Evolutionary conservation across 768 basidiomycete species (phyloP), one percentile per base, ranked within the genome.

Genomic region (Lyophyllum atratum): DNA sequence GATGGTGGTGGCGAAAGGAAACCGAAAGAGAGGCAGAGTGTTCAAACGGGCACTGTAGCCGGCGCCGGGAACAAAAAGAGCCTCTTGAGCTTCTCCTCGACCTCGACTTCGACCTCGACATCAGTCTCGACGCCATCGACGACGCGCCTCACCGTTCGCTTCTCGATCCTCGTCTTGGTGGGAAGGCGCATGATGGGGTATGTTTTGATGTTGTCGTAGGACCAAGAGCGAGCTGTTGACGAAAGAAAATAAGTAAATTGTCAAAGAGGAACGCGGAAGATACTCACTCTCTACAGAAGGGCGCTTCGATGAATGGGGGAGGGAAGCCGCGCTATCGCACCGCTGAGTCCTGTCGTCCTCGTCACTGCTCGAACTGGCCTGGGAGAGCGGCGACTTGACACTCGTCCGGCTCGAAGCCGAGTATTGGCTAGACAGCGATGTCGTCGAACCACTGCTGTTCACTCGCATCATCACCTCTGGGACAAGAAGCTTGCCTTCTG

Each of bases 181-280:
- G 80, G 83, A 34, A 80, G 72, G 58, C 76, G 74, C 82, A 85
- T 84, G 57, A 84, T 73, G 15, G 85, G 84, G 62, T 90, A 91
- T 3, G 85, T 88, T 66, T 79, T 81, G 59, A 88, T 69, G 60
- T 86, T 86, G 64, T 89, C 87, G 64, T 90, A 90, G 2, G 88
- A 89, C 88, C 87, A 90, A 2, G 89, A 85, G 26, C 86, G 86
- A 12, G 74, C 88, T 89, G 55, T 21, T 40, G 17, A 67, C 31
- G 60, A 66, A 26, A 54, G 10, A 37, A 24, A 21, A 64, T 46
- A 39, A 45, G 14, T 34, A 39, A 43, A 15, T 2, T 15, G 4
- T n/a, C 17, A 29, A 46, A 43, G 44, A 56, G 2, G 14, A 49
- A 45, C 2, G 33, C 17, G 59, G 17, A 58, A 50, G 58, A 46